phyloP scores from a whole-genome alignment of 2,329 filamentous ascomycete genomes.

The Verticillium longisporum region DNA sequence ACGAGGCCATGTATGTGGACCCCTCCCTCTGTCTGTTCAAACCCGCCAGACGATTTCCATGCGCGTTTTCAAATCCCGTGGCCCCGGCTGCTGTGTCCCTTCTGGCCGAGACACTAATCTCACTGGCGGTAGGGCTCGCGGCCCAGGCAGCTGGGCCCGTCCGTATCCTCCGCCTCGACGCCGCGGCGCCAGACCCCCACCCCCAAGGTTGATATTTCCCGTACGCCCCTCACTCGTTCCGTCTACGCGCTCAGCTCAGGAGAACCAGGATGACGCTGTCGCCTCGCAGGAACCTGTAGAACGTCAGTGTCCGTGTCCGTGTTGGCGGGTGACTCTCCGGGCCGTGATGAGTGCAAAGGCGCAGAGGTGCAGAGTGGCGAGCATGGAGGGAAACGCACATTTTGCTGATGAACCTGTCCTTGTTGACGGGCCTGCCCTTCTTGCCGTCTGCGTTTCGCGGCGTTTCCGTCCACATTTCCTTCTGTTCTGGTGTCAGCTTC shows the following conservation, averaged over 20 bases:
- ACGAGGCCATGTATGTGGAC: neutral
- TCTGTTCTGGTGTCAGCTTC: slow-evolving; percentile 34
- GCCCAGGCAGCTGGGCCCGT: neutral
- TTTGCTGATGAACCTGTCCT: slow-evolving; percentile 97
- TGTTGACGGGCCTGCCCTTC: slow-evolving; percentile 87
- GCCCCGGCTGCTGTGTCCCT: neutral
- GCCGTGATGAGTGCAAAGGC: neutral
- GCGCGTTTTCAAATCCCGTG: slow-evolving; percentile 21
- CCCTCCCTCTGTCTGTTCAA: slow-evolving; percentile 2
- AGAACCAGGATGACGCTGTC: slow-evolving; percentile 85
- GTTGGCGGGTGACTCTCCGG: neutral
- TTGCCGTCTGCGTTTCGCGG: slow-evolving; percentile 76
- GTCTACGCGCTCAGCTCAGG: slow-evolving; percentile 49
- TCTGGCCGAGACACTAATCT: too few species aligned
- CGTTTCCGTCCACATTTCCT: slow-evolving; percentile 98
- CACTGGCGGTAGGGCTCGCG: neutral
- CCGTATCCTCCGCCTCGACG: neutral
- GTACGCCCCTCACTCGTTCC: neutral
- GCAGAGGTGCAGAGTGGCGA: too few species aligned
- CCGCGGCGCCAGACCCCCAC: neutral
- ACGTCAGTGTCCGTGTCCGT: neutral
- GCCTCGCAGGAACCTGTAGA: slow-evolving; percentile 68
- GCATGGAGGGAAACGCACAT: slow-evolving; percentile 54
- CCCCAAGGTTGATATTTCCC: neutral
- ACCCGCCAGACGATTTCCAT: slow-evolving; percentile 22